Percentiles rank a stretch among this genome's conserved stretches.
Evolutionary conservation across 305 asterid species (phyloP).

Genomic region (Ruellia speciosa): DNA sequence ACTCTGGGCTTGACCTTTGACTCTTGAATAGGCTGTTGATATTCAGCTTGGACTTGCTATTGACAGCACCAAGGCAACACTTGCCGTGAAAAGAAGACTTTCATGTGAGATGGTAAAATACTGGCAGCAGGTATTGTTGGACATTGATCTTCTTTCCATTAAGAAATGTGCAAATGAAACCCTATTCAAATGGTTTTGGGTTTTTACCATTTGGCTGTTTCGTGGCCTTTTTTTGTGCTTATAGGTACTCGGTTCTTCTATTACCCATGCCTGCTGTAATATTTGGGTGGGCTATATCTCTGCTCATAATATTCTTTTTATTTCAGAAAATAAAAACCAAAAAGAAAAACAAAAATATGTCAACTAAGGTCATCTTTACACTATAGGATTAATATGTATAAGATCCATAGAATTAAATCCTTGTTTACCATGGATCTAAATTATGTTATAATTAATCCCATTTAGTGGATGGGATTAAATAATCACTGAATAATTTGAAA

Average conservation of each 20-base stretch:
- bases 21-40: slow-evolving; percentile 69
- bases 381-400: too few relatives aligned
- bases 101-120: slow-evolving; percentile 99
- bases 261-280: too few relatives aligned
- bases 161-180: background rate
- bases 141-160: slow-evolving; percentile 5
- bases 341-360: too few relatives aligned
- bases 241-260: too few relatives aligned
- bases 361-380: too few relatives aligned
- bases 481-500: too few relatives aligned
- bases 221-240: background rate
- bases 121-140: slow-evolving; percentile 84
- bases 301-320: background rate
- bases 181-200: slow-evolving; percentile 5
- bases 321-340: too few relatives aligned
- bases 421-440: too few relatives aligned
- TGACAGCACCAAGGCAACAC: slow-evolving; percentile 91
- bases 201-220: background rate
- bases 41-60: slow-evolving; percentile 98
- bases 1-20: slow-evolving; percentile 17
- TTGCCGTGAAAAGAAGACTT: slow-evolving; percentile 94
- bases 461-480: too few relatives aligned
- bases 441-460: too few relatives aligned
- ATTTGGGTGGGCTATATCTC: background rate
- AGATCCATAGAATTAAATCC: too few relatives aligned